Percentiles rank a stretch among this genome's conserved stretches.
These are phyloP conservation scores for Lolium multiflorum DNA, from an alignment of 176 grass and related monocot species.

Conservation along the genomic window DNA sequence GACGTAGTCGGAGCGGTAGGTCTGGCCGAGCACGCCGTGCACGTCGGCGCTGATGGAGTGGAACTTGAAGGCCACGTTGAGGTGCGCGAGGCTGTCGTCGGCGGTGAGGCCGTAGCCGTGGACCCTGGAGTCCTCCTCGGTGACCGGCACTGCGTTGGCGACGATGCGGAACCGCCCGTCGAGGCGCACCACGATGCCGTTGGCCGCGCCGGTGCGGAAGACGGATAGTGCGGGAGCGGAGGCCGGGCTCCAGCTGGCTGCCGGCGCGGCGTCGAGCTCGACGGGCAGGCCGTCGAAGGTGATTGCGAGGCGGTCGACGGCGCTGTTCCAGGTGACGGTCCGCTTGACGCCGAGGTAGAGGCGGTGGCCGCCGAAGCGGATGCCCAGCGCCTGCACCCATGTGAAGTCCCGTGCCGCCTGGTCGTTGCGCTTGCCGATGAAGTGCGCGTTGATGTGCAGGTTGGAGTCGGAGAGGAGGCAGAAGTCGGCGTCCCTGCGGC, in stretches of 20 bases:
- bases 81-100: slow-evolving; percentile 62
- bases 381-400: slow-evolving; percentile 66
- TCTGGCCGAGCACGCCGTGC: slow-evolving; percentile 68
- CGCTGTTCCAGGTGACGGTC: slow-evolving; percentile 42
- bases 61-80: slow-evolving; percentile 70
- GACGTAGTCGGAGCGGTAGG: slow-evolving; percentile 49
- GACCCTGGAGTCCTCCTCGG: slow-evolving; percentile 57
- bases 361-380: slow-evolving; percentile 59
- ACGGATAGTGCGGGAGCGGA: slow-evolving; percentile 38
- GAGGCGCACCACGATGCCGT: slow-evolving; percentile 60
- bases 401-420: slow-evolving; percentile 49
- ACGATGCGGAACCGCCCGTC: slow-evolving; percentile 57
- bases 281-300: slow-evolving; percentile 54
- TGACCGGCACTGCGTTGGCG: slow-evolving; percentile 52
- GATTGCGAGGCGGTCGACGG: slow-evolving; percentile 56
- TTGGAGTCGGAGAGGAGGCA: slow-evolving; percentile 73
- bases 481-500: slow-evolving; percentile 60
- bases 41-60: slow-evolving; percentile 51
- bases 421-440: slow-evolving; percentile 68
- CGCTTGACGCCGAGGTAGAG: slow-evolving; percentile 55
- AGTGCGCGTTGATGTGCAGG: slow-evolving; percentile 86
- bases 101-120: slow-evolving; percentile 48
- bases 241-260: slow-evolving; percentile 51
- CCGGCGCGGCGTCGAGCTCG: not conserved
- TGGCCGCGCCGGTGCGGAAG: slow-evolving; percentile 42